These are phyloP conservation scores for Durotheca rogersii DNA, from an alignment of 495 filamentous ascomycete genomes.

Conservation along the genomic window DNA sequence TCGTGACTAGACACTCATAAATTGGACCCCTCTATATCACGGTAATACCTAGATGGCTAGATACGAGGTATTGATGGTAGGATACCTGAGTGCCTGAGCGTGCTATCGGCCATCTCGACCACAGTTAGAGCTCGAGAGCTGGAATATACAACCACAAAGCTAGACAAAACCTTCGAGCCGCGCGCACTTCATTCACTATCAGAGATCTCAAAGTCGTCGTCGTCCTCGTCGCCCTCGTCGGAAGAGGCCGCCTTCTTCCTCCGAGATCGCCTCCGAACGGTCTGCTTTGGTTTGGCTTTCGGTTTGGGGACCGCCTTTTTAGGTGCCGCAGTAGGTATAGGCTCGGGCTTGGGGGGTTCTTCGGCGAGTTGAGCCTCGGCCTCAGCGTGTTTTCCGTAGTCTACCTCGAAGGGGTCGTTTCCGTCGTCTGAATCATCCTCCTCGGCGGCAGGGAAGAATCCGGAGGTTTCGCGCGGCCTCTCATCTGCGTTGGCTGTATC, in stretches of 20 bases:
- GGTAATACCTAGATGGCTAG: not conserved
- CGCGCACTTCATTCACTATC: conserved; percentile 18
- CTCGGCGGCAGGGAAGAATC: conserved; percentile 43
- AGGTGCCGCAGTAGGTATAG: conserved; percentile 7
- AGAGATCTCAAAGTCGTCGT: conserved; percentile 14
- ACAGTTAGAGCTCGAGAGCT: not conserved
- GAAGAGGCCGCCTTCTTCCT: conserved; percentile 25
- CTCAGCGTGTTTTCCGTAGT: conserved; percentile 26
- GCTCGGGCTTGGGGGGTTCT: conserved; percentile 9
- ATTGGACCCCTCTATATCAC: no score
- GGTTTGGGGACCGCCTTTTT: conserved; percentile 30
- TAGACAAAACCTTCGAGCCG: not conserved
- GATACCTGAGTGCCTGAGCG: not conserved
- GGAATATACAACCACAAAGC: no score
- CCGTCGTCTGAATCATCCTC: conserved; percentile 39
- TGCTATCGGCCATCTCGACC: not conserved
- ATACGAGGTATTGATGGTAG: not conserved
- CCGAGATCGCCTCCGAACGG: conserved; percentile 30
- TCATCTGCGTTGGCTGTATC: conserved; percentile 28
- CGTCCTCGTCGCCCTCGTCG: conserved; percentile 26
- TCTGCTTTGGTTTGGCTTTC: conserved; percentile 27
- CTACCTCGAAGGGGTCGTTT: conserved; percentile 35
- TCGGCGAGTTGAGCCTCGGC: not conserved
- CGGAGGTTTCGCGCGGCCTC: conserved; percentile 37
- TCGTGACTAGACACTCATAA: no score